Base-by-base conservation (phyloP, 768 basidiomycete genomes). In the Dentipellis sp. region DNA sequence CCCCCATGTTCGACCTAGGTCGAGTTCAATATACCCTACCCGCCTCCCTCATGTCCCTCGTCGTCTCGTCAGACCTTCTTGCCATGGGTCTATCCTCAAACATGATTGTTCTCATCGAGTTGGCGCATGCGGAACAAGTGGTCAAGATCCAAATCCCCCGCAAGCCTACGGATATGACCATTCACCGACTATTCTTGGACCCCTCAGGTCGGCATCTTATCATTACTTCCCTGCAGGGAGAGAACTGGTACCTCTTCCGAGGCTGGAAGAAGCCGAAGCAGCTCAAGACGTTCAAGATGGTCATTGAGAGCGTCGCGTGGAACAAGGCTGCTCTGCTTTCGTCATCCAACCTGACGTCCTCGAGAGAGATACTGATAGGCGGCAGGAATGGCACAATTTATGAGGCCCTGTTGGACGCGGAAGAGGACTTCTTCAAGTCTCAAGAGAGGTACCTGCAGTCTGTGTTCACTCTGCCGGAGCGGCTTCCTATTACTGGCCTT, bases 261-360 rank as follows among this genome's bases (percentile, higher is more conserved):
- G 78, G 80, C 9, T 87, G 86, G 82, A 88, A 88, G 74, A 91
- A 93, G 64, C 86, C 91, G 0, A 79, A 82, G 46, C 85, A 78
- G 46, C 74, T 98, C 53, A 87, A 90, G 65, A 74, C 75, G 8
- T 87, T 94, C 70, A 87, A 90, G 67, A 84, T 91, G 75, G 78
- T 90, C 64, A 87, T 98, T 61, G 91, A 94, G 68, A 86, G 90
- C 59, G 75, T 98, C 40, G 91, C 91, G 0, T 98, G 95, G 95
- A 94, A 92, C 64, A 87, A 81, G 69, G 66, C 81, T 53, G 78
- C 80, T 51, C 66, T 86, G 48, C 71, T 87, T 39, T 78, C 86
- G 8, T 77, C 85, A 0, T 73, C 83, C 10, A 77, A 86, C 67
- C 75, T 83, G 17, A 86, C 83, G 1, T 88, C 90, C 6, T 92